phyloP scores from a whole-genome alignment of 2,329 filamentous ascomycete genomes.

The Neurospora sp. region DNA sequence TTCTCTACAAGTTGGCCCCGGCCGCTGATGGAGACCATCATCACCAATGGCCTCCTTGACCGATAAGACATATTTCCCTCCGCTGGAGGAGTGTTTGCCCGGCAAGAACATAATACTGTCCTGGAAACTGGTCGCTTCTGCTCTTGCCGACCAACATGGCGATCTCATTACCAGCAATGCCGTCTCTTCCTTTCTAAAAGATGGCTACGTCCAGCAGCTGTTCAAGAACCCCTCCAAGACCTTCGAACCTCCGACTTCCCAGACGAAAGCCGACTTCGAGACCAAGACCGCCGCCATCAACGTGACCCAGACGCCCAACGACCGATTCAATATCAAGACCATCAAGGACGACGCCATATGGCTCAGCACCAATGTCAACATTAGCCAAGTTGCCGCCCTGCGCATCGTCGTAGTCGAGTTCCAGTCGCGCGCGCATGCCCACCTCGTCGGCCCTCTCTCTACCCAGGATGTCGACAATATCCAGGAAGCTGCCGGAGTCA shows the following conservation, averaged over 20 bases:
- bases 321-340: conserved; percentile 61
- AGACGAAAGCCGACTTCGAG: conserved; percentile 64
- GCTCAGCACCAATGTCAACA: conserved; percentile 66
- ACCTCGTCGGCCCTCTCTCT: conserved; percentile 62
- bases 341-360: conserved; percentile 80
- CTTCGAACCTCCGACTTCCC: conserved; percentile 52
- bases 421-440: conserved; percentile 65
- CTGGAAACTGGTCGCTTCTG: conserved; percentile 50
- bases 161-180: conserved; percentile 41
- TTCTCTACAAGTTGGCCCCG: conserved; percentile 1
- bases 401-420: conserved; percentile 74
- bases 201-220: conserved; percentile 56
- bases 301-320: conserved; percentile 56
- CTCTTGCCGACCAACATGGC: conserved; percentile 46
- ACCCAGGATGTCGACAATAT: conserved; percentile 69
- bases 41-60: conserved; percentile 60
- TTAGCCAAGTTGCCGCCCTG: conserved; percentile 75
- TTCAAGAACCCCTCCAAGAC: conserved; percentile 59
- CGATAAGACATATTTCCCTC: conserved; percentile 68
- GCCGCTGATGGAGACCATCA: conserved; percentile 37
- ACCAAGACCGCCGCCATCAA: conserved; percentile 82
- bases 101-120: conserved; percentile 72
- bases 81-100: conserved; percentile 74
- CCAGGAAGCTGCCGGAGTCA: conserved; percentile 60
- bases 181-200: conserved; percentile 60